Base-by-base conservation (phyloP, 352 stramenopile genomes). In the Phytophthora tentaculata region DNA sequence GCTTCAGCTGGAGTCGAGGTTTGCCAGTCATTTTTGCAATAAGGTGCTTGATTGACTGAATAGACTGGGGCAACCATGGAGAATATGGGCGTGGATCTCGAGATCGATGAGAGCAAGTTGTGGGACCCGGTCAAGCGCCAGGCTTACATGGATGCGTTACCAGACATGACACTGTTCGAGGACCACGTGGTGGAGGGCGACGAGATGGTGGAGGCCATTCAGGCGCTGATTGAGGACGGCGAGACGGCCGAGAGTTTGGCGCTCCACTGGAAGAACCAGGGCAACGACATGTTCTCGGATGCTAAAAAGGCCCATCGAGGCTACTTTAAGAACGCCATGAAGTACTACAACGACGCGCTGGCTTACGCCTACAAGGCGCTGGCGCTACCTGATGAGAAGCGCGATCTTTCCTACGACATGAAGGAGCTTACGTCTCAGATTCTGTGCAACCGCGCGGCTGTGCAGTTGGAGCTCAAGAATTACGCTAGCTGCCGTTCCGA, bases 81-180 rank as follows among this genome's bases (percentile, higher is more conserved):
- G 10, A 39, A 39, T 26, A 50, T 95, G 43, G 88, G 91, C 70
- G 69, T 95, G 26, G 88, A 96, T 72, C 69, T 95, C 37, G 88
- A 95, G 80, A 91, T 91, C 67, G 85, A 94, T 74, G 86, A 95
- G 80, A 90, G 81, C 77, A 93, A 95, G 74, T 68, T 90, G 45
- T 96, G 88, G 88, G 83, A 89, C 58, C 81, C 86, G n/a, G 74
- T 57, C 32, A 71, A 84, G 69, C 86, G 88, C 28, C 88, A 96
- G 67, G 82, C 83, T 61, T 96, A 96, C 74, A 90, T 96, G 73
- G 88, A 96, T 28, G 74, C 80, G 44, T 69, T 96, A 61, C 85
- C 88, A 10, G 88, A 96, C 29, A 95, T 96, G 88, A 88, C 88
- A 62, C 77, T 96, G 28, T 96, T 96, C 58, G 88, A 96, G 49